Evolutionary conservation across 106 monocot species (phyloP).

Genomic region (Chionographis japonica): DNA sequence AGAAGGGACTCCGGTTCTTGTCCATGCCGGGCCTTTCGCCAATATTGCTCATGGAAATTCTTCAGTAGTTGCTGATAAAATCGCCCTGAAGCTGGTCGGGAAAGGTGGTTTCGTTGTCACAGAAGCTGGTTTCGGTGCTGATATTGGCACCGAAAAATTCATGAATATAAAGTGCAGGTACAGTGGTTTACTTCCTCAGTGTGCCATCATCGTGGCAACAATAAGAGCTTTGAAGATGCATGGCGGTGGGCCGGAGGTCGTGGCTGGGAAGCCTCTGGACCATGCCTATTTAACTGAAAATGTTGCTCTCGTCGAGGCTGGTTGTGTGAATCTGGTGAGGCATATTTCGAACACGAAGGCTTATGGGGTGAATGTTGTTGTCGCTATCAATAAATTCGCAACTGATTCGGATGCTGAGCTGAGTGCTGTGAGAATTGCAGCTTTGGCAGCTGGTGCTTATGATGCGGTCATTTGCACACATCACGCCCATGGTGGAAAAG

Average conservation of each 20-base stretch:
- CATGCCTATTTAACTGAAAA: constrained; percentile 81
- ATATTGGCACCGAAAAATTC: constrained; percentile 96
- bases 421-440: constrained; percentile 66
- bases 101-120: constrained; percentile 91
- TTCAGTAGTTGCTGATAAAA: constrained; percentile 94
- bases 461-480: constrained; percentile 95
- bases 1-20: constrained; percentile 94
- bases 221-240: constrained; percentile 98
- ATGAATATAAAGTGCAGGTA: constrained; percentile 97
- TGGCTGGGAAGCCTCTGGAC: constrained; percentile 87
- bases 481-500: constrained; percentile 97
- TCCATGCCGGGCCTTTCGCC: constrained; percentile 99
- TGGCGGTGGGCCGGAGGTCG: constrained; percentile 95
- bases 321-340: constrained; percentile 77
- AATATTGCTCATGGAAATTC: constrained; percentile 99
- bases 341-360: constrained; percentile 76
- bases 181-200: constrained; percentile 81
- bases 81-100: constrained; percentile 88
- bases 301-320: constrained; percentile 81
- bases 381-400: constrained; percentile 91
- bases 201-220: constrained; percentile 88
- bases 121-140: constrained; percentile 97
- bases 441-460: constrained; percentile 89
- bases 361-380: constrained; percentile 97
- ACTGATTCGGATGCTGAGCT: constrained; percentile 90